phyloP scores from a whole-genome alignment of 257 asterid genomes.

The Osmanthus fragrans region DNA sequence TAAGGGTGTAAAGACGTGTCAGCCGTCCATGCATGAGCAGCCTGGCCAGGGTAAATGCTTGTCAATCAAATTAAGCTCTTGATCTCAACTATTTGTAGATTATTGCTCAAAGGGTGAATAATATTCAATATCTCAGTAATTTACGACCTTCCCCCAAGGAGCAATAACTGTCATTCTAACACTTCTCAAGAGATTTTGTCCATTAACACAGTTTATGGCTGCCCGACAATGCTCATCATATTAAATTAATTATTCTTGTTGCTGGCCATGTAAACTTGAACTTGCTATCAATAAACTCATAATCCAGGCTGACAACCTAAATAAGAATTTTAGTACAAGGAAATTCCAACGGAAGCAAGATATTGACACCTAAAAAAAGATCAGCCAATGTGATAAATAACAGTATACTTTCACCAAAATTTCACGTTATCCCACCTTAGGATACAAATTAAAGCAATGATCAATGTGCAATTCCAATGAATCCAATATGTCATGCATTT shows the following conservation, averaged over 20 bases:
- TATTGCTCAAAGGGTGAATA: background rate
- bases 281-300: background rate
- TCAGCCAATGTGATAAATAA: background rate
- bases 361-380: background rate
- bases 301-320: constrained; percentile 4
- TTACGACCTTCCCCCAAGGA: background rate
- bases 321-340: background rate
- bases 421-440: background rate
- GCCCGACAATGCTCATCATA: background rate
- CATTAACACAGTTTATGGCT: background rate
- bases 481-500: background rate
- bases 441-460: background rate
- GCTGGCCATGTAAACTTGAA: background rate
- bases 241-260: background rate
- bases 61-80: background rate
- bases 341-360: background rate
- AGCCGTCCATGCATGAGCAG: background rate
- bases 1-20: background rate
- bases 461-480: background rate
- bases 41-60: background rate
- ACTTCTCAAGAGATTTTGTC: background rate
- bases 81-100: background rate
- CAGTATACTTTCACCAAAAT: background rate
- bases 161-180: background rate
- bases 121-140: background rate